phyloP scores from a whole-genome alignment of 345 rosid genomes.

The Linum usitatissimum region DNA sequence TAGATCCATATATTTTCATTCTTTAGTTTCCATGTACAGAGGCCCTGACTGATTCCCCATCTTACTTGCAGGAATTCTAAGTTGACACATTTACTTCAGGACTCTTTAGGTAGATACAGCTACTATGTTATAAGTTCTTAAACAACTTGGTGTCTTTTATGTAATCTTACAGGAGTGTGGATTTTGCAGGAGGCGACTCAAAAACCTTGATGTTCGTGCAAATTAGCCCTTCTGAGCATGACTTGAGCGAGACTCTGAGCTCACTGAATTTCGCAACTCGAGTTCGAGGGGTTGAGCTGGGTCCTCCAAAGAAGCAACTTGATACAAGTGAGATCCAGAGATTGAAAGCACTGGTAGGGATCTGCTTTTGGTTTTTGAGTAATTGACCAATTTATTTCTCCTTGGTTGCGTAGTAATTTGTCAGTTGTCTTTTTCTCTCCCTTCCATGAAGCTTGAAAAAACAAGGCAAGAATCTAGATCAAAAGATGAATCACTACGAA shows the following conservation, averaged over 20 bases:
- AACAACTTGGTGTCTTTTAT: background rate
- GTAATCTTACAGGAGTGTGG: background rate
- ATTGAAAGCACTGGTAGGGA: constrained; percentile 28
- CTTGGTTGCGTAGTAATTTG: background rate
- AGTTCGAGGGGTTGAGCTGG: constrained; percentile 29
- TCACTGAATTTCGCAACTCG: constrained; percentile 41
- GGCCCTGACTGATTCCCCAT: constrained; percentile 11
- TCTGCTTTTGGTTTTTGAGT: background rate
- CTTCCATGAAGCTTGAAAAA: constrained; percentile 27
- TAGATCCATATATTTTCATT: constrained; percentile 1
- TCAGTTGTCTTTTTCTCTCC: background rate
- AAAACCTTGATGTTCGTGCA: constrained; percentile 41
- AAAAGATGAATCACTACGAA: constrained; percentile 29
- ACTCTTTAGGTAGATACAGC: constrained; percentile 65
- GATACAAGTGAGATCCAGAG: constrained; percentile 33
- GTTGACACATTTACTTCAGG: constrained; percentile 90
- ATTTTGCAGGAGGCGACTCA: constrained; percentile 31
- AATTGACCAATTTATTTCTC: background rate
- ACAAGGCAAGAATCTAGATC: constrained; percentile 30
- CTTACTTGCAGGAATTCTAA: constrained; percentile 74
- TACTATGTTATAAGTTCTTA: background rate
- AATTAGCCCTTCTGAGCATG: constrained; percentile 36
- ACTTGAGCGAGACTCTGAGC: constrained; percentile 33
- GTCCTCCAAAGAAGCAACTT: constrained; percentile 30
- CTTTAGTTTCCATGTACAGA: background rate